Evolutionary conservation across 2,329 filamentous ascomycete genomes (phyloP).

Genomic region (Botryosphaeria dothidea): DNA sequence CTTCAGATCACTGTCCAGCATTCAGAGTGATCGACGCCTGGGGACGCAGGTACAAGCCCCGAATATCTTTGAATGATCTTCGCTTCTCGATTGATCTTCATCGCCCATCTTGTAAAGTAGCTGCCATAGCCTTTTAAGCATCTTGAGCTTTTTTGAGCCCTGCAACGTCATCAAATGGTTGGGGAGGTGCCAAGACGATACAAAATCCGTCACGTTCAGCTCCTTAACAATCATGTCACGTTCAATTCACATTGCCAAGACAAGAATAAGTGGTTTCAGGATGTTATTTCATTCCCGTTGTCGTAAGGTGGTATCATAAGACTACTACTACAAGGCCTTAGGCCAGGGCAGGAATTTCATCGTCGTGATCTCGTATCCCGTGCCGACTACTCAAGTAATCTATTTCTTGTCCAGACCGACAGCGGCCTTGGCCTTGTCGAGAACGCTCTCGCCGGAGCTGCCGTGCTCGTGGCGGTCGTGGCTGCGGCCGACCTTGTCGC

Average conservation of each 20-base stretch:
- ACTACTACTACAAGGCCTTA: constrained; percentile 2
- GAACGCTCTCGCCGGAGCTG: constrained; percentile 38
- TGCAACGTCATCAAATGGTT: too few species aligned
- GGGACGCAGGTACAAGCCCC: background rate
- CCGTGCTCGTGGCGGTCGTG: constrained; percentile 41
- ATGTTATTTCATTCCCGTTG: background rate
- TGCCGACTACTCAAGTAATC: background rate
- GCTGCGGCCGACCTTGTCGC: constrained; percentile 41
- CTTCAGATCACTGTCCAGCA: background rate
- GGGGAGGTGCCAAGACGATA: too few species aligned
- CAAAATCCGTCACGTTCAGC: too few species aligned
- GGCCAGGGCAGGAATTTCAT: background rate
- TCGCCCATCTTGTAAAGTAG: too few species aligned
- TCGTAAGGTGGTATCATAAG: constrained; percentile 20
- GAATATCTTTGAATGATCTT: background rate
- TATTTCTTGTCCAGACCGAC: constrained; percentile 47
- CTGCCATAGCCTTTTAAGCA: too few species aligned
- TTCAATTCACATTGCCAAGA: background rate
- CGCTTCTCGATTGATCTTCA: background rate
- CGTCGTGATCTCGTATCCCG: background rate
- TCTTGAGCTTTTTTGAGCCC: too few species aligned
- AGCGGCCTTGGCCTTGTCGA: constrained; percentile 52
- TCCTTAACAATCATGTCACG: too few species aligned
- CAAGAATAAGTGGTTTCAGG: too few species aligned
- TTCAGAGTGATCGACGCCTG: background rate